Evolutionary conservation across 495 filamentous ascomycete genomes (phyloP).

Genomic region (Tuber umbilicatum): DNA sequence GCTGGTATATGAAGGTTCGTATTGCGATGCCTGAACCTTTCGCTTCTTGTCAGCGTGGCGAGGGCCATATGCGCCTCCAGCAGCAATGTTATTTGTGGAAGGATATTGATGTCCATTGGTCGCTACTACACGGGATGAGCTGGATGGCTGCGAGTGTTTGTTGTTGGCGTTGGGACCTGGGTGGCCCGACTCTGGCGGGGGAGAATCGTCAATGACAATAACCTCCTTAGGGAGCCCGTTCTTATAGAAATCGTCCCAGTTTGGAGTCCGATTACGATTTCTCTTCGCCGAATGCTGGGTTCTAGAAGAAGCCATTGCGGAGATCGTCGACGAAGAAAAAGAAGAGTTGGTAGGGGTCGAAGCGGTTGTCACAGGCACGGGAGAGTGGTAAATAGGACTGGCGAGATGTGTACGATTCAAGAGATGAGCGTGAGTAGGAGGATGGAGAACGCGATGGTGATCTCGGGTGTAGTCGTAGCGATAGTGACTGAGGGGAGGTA

Average conservation of each 20-base stretch:
- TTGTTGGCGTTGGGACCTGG: constrained; percentile 26
- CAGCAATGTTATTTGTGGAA: constrained; percentile 18
- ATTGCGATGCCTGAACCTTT: constrained; percentile 55
- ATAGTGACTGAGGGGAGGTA: constrained; percentile 54
- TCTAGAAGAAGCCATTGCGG: constrained; percentile 38
- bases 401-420: constrained; percentile 33
- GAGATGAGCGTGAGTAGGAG: constrained; percentile 27
- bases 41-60: constrained; percentile 60
- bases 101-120: constrained; percentile 28
- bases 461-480: constrained; percentile 50
- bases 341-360: constrained; percentile 40
- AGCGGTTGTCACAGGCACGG: constrained; percentile 31
- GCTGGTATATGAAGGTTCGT: constrained; percentile 57
- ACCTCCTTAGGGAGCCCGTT: constrained; percentile 89
- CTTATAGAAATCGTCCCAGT: constrained; percentile 88
- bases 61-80: constrained; percentile 42
- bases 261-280: constrained; percentile 50
- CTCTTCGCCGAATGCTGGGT: constrained; percentile 32
- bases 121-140: constrained; percentile 30
- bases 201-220: constrained; percentile 92
- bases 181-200: constrained; percentile 51
- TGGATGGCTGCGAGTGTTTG: constrained; percentile 30
- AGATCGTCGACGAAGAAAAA: constrained; percentile 32
- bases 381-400: constrained; percentile 33
- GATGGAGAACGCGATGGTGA: constrained; percentile 51